Percentiles rank a stretch among this genome's conserved stretches.
Conservation (phyloP, 257 asterid species). For the Parsonsia alboflavescens region DNA sequence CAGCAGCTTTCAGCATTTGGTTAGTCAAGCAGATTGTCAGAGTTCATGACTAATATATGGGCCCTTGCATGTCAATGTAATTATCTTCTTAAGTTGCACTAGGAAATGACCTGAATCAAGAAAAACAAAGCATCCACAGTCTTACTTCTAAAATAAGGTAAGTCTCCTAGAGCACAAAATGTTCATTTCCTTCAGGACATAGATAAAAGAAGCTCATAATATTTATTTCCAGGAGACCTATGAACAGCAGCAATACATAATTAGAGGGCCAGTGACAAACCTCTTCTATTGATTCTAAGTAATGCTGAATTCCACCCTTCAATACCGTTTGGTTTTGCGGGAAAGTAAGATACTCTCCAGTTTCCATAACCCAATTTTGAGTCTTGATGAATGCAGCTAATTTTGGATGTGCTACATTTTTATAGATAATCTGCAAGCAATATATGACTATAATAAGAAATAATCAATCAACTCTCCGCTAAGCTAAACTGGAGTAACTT, state of each 20-base stretch:
- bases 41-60: background rate
- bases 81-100: background rate
- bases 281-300: slow-evolving; percentile 80
- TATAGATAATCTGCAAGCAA: slow-evolving; percentile 58
- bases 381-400: slow-evolving; percentile 62
- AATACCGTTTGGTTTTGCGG: slow-evolving; percentile 49
- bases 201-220: background rate
- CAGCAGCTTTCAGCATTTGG: background rate
- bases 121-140: background rate
- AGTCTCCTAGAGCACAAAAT: background rate
- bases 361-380: slow-evolving; percentile 70
- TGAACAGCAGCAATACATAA: background rate
- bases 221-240: background rate
- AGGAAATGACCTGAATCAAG: background rate
- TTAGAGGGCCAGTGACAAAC: slow-evolving; percentile 34
- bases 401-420: slow-evolving; percentile 90
- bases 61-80: background rate
- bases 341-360: slow-evolving; percentile 71
- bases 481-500: slow-evolving; percentile 8
- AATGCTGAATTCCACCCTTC: slow-evolving; percentile 77
- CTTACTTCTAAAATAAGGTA: background rate
- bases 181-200: background rate
- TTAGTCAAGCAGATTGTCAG: background rate
- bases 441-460: slow-evolving; percentile 16
- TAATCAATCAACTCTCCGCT: slow-evolving; percentile 12